These are phyloP conservation scores for Sarcocystis neurona DNA, from an alignment of 169 alveolate species.

Conservation along the genomic window DNA sequence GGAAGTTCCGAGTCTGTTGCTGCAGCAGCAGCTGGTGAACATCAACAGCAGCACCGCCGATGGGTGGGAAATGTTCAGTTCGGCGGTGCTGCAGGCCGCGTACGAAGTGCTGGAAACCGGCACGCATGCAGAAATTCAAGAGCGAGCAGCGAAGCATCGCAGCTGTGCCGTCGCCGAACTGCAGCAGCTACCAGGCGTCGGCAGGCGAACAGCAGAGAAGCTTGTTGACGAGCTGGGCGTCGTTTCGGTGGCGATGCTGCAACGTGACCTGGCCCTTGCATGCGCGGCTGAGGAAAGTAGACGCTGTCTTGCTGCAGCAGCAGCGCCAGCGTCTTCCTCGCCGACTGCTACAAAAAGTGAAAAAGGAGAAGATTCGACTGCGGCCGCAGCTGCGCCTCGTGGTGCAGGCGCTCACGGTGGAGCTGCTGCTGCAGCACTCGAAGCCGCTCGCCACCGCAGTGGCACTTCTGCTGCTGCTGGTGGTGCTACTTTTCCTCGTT, in stretches of 20 bases:
- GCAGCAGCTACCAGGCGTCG: not conserved
- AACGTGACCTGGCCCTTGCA: not conserved
- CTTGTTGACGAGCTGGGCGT: not conserved
- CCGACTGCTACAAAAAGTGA: no score
- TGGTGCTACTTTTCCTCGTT: no score
- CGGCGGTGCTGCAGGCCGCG: constrained; percentile 24
- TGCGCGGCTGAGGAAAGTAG: not conserved
- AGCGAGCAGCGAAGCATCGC: not conserved
- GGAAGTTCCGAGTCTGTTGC: no score
- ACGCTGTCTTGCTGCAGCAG: not conserved
- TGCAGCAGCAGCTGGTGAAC: no score
- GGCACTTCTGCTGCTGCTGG: no score
- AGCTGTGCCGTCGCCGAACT: not conserved
- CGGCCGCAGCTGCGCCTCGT: not conserved
- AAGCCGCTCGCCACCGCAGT: not conserved
- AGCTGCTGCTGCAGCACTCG: not conserved
- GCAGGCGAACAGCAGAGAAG: not conserved
- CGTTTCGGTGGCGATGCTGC: not conserved
- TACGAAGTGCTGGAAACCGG: not conserved
- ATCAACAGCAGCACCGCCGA: no score
- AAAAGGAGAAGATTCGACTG: no score
- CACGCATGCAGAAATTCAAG: not conserved
- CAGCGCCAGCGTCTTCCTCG: no score
- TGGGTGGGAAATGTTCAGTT: no score
- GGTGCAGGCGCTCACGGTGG: not conserved